phyloP scores from a whole-genome alignment of 306 rosid species.

The Lithocarpus polystachyus region DNA sequence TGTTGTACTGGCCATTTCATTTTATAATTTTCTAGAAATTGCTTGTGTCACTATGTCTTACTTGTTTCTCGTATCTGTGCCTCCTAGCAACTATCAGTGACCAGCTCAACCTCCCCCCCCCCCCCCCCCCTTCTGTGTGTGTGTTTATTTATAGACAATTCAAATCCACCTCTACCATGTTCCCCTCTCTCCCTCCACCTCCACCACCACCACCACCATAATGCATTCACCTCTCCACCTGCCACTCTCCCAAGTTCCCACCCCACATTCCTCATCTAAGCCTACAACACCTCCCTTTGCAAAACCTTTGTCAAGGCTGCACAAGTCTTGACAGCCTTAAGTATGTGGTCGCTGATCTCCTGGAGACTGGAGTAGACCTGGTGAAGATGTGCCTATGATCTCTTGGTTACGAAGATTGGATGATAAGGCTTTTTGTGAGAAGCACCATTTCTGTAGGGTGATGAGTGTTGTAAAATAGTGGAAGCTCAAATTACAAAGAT shows the following conservation, averaged over 20 bases:
- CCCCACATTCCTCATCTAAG: neutral
- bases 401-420: neutral
- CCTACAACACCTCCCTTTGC: neutral
- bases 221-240: neutral
- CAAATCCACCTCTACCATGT: no score
- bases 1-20: no score
- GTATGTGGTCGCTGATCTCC: neutral
- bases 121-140: no score
- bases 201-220: neutral
- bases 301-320: neutral
- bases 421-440: neutral
- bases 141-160: no score
- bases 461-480: neutral
- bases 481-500: no score
- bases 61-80: no score
- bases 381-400: neutral
- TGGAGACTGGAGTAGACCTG: neutral
- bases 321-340: neutral
- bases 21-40: no score
- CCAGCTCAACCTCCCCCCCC: no score
- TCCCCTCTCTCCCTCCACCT: no score
- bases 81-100: no score
- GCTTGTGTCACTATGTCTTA: no score
- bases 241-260: neutral
- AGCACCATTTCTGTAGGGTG: neutral